Evolutionary conservation across 371 early-diverging fungal species (phyloP).

Genomic region (Funneliformis caledonium): DNA sequence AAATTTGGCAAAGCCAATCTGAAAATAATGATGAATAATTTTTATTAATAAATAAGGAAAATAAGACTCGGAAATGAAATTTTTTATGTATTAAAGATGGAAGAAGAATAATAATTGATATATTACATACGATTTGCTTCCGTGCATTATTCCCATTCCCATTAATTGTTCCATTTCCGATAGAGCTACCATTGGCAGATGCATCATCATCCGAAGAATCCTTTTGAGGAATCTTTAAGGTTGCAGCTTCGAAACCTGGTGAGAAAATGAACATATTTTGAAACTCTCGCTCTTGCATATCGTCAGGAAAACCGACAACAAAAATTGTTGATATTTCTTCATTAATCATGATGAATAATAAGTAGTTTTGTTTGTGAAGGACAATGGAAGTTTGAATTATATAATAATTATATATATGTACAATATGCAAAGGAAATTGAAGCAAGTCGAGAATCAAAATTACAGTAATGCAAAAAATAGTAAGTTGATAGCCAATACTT

Average conservation of each 20-base stretch:
- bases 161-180: conserved; percentile 1
- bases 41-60: neutral
- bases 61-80: neutral
- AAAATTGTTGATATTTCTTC: conserved; percentile 92
- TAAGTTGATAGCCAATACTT: conserved; percentile 22
- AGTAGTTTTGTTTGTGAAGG: neutral
- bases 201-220: conserved; percentile 63
- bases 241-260: conserved; percentile 94
- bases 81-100: neutral
- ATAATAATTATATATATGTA: neutral
- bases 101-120: neutral
- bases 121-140: conserved; percentile 85
- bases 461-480: conserved; percentile 4
- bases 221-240: conserved; percentile 81
- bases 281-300: conserved; percentile 96
- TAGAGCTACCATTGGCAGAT: conserved; percentile 44
- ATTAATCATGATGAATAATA: conserved; percentile 40
- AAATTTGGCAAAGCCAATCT: conserved; percentile 95
- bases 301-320: conserved; percentile 97
- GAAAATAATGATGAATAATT: conserved; percentile 1
- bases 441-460: conserved; percentile 10
- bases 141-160: conserved; percentile 56
- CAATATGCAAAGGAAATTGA: conserved; percentile 7
- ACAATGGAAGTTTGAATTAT: neutral
- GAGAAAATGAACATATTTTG: conserved; percentile 97